Evolutionary conservation across 306 rosid genomes (phyloP).

Genomic region (Quercus dentata): DNA sequence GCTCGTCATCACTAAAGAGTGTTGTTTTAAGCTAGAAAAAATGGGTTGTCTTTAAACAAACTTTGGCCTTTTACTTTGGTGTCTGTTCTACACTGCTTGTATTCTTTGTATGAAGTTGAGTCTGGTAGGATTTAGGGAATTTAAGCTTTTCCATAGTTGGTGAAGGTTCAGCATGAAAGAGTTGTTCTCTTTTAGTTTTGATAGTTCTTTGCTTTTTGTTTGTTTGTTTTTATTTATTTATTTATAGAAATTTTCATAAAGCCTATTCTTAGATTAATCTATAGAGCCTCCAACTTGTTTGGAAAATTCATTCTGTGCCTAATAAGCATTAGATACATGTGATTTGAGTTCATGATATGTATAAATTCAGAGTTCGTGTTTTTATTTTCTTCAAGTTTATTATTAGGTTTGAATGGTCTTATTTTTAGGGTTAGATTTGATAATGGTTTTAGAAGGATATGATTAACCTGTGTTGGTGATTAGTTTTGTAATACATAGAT

Average conservation of each 20-base stretch:
- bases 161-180: background rate
- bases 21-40: background rate
- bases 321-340: too few species aligned
- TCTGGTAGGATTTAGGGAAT: background rate
- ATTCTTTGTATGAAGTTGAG: background rate
- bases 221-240: too few species aligned
- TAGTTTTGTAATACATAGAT: background rate
- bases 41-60: background rate
- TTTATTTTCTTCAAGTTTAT: background rate
- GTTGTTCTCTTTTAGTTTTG: background rate
- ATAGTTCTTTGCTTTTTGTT: too few species aligned
- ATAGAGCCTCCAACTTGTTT: too few species aligned
- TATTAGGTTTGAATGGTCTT: background rate
- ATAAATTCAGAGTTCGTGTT: too few species aligned
- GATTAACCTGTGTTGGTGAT: background rate
- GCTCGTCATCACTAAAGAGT: too few species aligned
- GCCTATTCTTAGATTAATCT: too few species aligned
- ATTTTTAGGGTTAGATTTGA: background rate
- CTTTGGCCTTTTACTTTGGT: background rate
- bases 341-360: too few species aligned
- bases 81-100: background rate
- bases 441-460: background rate
- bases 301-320: too few species aligned
- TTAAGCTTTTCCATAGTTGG: background rate
- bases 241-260: too few species aligned